Evolutionary conservation across 352 stramenopile genomes (phyloP).

Genomic region (Stephanocyclus meneghinianus): DNA sequence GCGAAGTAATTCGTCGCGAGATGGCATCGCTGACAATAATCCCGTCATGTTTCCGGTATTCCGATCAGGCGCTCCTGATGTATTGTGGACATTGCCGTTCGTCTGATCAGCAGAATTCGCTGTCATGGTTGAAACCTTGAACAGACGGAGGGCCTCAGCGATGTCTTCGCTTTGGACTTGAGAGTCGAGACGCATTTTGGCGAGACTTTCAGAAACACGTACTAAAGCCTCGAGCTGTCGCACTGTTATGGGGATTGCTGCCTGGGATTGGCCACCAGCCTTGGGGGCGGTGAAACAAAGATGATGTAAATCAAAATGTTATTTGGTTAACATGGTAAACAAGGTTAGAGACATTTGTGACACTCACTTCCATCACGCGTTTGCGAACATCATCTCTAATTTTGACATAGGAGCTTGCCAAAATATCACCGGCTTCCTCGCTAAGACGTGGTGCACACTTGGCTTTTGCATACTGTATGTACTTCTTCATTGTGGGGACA

Average conservation of each 20-base stretch:
- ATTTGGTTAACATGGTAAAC: background rate
- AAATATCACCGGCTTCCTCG: slow-evolving; percentile 87
- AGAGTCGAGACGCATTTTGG: slow-evolving; percentile 93
- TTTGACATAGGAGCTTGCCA: slow-evolving; percentile 96
- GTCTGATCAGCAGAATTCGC: slow-evolving; percentile 88
- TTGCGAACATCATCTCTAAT: slow-evolving; percentile 95
- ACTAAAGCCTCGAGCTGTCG: slow-evolving; percentile 97
- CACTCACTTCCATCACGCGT: slow-evolving; percentile 67
- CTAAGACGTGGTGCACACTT: slow-evolving; percentile 91
- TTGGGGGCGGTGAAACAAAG: background rate
- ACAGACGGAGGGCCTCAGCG: slow-evolving; percentile 94
- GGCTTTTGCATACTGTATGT: slow-evolving; percentile 96
- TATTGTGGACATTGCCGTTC: slow-evolving; percentile 4
- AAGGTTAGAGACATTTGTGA: slow-evolving; percentile 13
- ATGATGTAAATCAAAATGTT: background rate
- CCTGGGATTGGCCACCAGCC: slow-evolving; percentile 48
- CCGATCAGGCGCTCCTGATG: slow-evolving; percentile 21
- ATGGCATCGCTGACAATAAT: slow-evolving; percentile 49
- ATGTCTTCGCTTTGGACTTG: slow-evolving; percentile 89
- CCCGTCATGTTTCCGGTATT: slow-evolving; percentile 1
- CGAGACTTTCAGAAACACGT: slow-evolving; percentile 94
- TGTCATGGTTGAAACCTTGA: slow-evolving; percentile 98
- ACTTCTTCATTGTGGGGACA: slow-evolving; percentile 93
- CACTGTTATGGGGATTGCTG: slow-evolving; percentile 95
- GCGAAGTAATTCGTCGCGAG: slow-evolving; percentile 79